A percentile compares a stretch with the other conserved stretches of the same genome.
phyloP scores from a whole-genome alignment of 495 filamentous ascomycete genomes.

The Penicillium canariense region DNA sequence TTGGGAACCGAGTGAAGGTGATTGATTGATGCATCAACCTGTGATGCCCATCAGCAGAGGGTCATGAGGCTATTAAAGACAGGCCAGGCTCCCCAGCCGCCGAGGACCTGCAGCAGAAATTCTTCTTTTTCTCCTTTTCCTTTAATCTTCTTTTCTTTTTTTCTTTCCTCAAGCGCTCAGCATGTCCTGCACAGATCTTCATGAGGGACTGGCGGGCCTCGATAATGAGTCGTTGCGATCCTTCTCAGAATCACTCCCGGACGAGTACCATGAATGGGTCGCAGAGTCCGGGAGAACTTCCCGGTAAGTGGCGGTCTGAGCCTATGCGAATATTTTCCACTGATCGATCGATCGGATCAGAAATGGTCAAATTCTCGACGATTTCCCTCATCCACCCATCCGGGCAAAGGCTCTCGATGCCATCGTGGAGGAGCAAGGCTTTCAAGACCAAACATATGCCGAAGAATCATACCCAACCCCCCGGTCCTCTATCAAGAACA shows the following conservation, averaged over 20 bases:
- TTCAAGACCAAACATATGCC: background rate
- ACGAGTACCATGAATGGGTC: conserved; percentile 30
- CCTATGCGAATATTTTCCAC: background rate
- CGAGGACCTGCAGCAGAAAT: background rate
- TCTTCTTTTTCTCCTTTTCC: background rate
- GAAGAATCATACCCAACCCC: conserved; percentile 20
- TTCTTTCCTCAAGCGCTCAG: background rate
- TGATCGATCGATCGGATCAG: conserved; percentile 7
- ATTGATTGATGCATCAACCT: conserved; percentile 27
- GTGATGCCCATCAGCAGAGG: background rate
- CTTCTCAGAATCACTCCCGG: conserved; percentile 19
- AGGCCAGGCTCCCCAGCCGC: background rate
- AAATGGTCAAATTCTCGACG: conserved; percentile 24
- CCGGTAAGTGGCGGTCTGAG: conserved; percentile 10
- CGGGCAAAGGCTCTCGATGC: conserved; percentile 16
- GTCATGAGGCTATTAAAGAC: conserved; percentile 15
- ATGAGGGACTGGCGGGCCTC: conserved; percentile 10
- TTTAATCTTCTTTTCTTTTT: background rate
- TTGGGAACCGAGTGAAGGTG: conserved; percentile 5
- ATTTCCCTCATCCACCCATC: conserved; percentile 23
- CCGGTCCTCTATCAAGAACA: conserved; percentile 22
- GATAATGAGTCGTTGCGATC: conserved; percentile 26
- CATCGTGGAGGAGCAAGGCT: conserved; percentile 21
- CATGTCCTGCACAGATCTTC: conserved; percentile 19
- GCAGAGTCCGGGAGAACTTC: conserved; percentile 23